Percentiles rank a stretch among this genome's conserved stretches.
phyloP scores from a whole-genome alignment of 768 basidiomycete species.

The Rhodotorula babjevae region DNA sequence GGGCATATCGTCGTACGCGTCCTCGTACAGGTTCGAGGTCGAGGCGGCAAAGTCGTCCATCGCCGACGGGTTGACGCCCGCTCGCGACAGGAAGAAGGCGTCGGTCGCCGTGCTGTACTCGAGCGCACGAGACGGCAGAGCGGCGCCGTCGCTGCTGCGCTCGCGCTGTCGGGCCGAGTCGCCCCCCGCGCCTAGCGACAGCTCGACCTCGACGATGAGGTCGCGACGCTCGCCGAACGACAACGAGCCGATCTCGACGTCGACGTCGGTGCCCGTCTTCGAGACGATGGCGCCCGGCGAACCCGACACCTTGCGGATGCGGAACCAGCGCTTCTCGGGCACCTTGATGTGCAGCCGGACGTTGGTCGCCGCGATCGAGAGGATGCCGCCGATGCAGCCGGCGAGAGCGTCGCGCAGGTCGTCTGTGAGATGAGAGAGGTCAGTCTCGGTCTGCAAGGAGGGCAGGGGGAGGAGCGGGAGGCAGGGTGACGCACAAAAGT shows the following conservation, averaged over 20 bases:
- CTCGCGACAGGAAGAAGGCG: conserved; percentile 59
- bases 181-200: conserved; percentile 49
- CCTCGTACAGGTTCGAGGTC: conserved; percentile 41
- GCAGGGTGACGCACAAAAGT: conserved; percentile 56
- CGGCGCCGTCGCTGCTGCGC: conserved; percentile 17
- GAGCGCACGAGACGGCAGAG: neutral
- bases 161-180: neutral
- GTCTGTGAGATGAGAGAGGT: conserved; percentile 45
- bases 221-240: conserved; percentile 95
- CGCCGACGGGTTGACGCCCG: conserved; percentile 36
- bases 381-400: conserved; percentile 91
- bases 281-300: conserved; percentile 79
- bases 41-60: conserved; percentile 37
- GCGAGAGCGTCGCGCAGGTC: conserved; percentile 87
- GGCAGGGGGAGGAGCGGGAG: neutral
- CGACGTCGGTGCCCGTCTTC: conserved; percentile 88
- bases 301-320: conserved; percentile 89
- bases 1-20: conserved; percentile 68
- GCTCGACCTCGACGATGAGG: conserved; percentile 92
- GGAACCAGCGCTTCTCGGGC: conserved; percentile 82
- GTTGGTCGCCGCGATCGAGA: conserved; percentile 84
- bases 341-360: conserved; percentile 95
- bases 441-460: neutral
- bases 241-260: conserved; percentile 89
- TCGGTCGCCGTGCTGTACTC: conserved; percentile 70